Percentiles rank a stretch among this genome's conserved stretches.
These are phyloP conservation scores for Crepidotus variabilis DNA, from an alignment of 768 basidiomycete genomes.

Conservation along the genomic window DNA sequence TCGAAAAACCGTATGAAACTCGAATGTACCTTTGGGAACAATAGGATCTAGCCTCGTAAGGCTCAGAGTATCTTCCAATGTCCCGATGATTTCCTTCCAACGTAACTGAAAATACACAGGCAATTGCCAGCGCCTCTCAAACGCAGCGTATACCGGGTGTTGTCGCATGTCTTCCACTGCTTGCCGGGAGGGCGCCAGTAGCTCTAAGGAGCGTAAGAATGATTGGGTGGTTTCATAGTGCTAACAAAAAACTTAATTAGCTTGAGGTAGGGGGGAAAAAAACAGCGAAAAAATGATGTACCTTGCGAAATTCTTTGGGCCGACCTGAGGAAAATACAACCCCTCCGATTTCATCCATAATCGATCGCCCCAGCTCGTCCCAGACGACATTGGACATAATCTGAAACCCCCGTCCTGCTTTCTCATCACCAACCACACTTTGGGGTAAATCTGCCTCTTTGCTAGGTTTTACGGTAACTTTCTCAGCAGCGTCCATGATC, in stretches of 20 bases:
- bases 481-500: constrained; percentile 77
- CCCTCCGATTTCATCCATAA: constrained; percentile 82
- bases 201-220: constrained; percentile 81
- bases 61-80: constrained; percentile 66
- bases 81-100: constrained; percentile 89
- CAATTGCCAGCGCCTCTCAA: constrained; percentile 90
- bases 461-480: constrained; percentile 46
- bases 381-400: constrained; percentile 88
- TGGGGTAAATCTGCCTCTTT: not conserved
- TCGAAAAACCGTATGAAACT: not conserved
- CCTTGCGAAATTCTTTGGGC: constrained; percentile 87
- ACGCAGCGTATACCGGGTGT: constrained; percentile 66
- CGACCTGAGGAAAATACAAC: constrained; percentile 89
- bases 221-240: constrained; percentile 81
- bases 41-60: constrained; percentile 37
- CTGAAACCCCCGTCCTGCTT: constrained; percentile 54
- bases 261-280: not conserved
- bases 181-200: constrained; percentile 70
- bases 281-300: constrained; percentile 27
- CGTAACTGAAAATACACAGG: constrained; percentile 96
- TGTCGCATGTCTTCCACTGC: constrained; percentile 69
- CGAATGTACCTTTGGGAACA: constrained; percentile 35
- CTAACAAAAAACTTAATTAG: constrained; percentile 32
- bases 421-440: constrained; percentile 5
- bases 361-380: constrained; percentile 75